These are phyloP conservation scores for Trametes versicolor DNA, from an alignment of 1,284 basidiomycete species.

Conservation along the genomic window DNA sequence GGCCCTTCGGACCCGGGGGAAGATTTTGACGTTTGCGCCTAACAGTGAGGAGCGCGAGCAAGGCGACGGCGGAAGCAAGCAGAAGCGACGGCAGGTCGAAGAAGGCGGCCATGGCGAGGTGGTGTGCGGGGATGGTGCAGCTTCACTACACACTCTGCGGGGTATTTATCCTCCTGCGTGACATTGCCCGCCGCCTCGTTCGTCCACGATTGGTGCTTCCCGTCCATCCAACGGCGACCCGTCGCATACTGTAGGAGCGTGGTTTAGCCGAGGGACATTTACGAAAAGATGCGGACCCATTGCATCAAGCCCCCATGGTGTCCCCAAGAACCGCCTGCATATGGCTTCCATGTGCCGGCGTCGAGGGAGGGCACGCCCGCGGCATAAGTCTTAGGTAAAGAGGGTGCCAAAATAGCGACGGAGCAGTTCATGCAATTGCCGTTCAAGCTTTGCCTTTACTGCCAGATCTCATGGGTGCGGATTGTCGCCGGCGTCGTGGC, in stretches of 20 bases:
- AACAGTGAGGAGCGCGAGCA: constrained; percentile 25
- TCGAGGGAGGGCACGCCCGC: constrained; percentile 17
- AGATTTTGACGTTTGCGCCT: constrained; percentile 30
- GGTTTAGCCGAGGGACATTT: constrained; percentile 32
- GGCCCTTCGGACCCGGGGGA: constrained; percentile 43
- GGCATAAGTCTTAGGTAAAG: constrained; percentile 31
- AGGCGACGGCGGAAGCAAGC: constrained; percentile 15
- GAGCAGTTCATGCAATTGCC: constrained; percentile 30
- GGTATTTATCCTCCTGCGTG: constrained; percentile 28
- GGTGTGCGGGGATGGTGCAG: constrained; percentile 14
- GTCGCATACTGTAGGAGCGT: constrained; percentile 31
- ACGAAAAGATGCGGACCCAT: constrained; percentile 31
- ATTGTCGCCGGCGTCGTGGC: constrained; percentile 29
- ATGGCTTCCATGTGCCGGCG: constrained; percentile 28
- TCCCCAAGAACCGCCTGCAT: constrained; percentile 22
- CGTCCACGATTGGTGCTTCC: constrained; percentile 29
- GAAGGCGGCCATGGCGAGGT: constrained; percentile 13
- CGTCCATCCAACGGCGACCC: constrained; percentile 23
- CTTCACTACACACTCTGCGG: constrained; percentile 5
- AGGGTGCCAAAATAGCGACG: constrained; percentile 27
- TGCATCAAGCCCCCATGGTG: constrained; percentile 19
- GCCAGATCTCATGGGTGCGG: constrained; percentile 29
- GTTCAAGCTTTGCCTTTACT: constrained; percentile 35
- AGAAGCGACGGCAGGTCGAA: constrained; percentile 22
- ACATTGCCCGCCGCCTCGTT: constrained; percentile 25